A percentile compares a stretch with the other conserved stretches of the same genome.
Evolutionary conservation across 768 basidiomycete genomes (phyloP).

Genomic region (Naganishia vishniacii): DNA sequence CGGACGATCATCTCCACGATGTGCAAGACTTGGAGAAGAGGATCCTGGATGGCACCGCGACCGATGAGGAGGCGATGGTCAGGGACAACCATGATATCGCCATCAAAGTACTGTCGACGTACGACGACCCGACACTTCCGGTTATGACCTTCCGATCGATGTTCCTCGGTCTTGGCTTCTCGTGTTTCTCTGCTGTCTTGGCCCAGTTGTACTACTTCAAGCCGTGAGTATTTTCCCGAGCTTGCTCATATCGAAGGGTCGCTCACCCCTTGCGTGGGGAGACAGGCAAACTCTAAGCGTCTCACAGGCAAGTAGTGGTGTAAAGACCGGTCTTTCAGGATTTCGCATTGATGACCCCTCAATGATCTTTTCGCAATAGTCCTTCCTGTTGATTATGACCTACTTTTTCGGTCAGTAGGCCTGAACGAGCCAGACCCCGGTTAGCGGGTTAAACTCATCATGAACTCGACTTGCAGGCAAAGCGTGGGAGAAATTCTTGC

Average conservation of each 20-base stretch:
- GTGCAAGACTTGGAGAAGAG: constrained; percentile 24
- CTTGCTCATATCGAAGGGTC: not conserved
- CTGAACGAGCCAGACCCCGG: too few species aligned
- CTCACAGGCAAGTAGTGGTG: constrained; percentile 2
- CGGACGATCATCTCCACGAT: constrained; percentile 20
- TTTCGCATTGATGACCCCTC: not conserved
- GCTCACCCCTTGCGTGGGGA: not conserved
- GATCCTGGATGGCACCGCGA: constrained; percentile 23
- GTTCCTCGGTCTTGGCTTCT: constrained; percentile 43
- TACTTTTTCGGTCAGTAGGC: constrained; percentile 35
- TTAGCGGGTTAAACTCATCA: constrained; percentile 33
- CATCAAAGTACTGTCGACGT: constrained; percentile 49
- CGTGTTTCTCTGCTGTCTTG: constrained; percentile 40
- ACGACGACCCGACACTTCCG: constrained; percentile 35
- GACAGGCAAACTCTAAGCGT: constrained; percentile 1
- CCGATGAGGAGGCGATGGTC: constrained; percentile 22
- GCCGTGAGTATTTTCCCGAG: constrained; percentile 35
- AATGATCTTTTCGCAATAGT: too few species aligned
- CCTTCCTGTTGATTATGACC: constrained; percentile 46
- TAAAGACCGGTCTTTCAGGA: not conserved
- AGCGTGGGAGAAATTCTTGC: constrained; percentile 26
- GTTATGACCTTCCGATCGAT: constrained; percentile 43
- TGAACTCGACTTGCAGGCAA: not conserved
- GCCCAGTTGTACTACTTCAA: constrained; percentile 53
- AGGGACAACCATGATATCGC: constrained; percentile 50